Percentiles rank a stretch among this genome's conserved stretches.
These are phyloP conservation scores for Aschersonia sp. DNA, from an alignment of 2,329 filamentous ascomycete species.

Conservation along the genomic window DNA sequence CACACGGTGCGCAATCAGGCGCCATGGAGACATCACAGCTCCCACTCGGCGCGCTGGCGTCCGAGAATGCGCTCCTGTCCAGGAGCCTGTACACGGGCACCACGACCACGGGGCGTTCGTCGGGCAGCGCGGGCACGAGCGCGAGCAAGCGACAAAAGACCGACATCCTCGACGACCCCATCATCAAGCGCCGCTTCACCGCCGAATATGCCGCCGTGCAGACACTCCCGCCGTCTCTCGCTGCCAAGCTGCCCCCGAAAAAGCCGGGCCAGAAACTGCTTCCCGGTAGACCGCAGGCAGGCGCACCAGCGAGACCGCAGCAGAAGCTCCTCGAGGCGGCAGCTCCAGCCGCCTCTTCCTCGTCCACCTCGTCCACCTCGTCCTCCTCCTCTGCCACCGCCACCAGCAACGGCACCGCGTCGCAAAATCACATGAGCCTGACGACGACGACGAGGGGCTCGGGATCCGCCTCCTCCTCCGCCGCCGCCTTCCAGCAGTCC, in stretches of 20 bases:
- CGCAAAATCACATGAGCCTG: slow-evolving; percentile 16
- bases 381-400: no score
- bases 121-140: slow-evolving; percentile 10
- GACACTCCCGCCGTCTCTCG: slow-evolving; percentile 62
- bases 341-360: background rate
- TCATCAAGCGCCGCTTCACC: slow-evolving; percentile 36
- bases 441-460: slow-evolving; percentile 7
- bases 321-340: slow-evolving; percentile 28
- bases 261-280: slow-evolving; percentile 12
- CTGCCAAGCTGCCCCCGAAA: slow-evolving; percentile 56
- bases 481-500: slow-evolving; percentile 23
- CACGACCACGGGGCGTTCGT: slow-evolving; percentile 9
- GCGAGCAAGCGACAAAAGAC: slow-evolving; percentile 22
- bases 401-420: background rate
- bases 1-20: background rate
- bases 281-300: slow-evolving; percentile 7
- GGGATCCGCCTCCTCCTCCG: background rate
- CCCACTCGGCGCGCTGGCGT: slow-evolving; percentile 16
- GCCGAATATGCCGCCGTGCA: slow-evolving; percentile 67
- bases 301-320: slow-evolving; percentile 33
- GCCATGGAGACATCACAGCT: slow-evolving; percentile 20
- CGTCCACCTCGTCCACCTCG: background rate
- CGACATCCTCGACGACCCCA: slow-evolving; percentile 17
- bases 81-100: slow-evolving; percentile 16
- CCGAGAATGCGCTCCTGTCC: slow-evolving; percentile 19